Percentiles rank a stretch among this genome's conserved stretches.
Evolutionary conservation across 192 early-diverging fungal species (phyloP).

Genomic region (Coemansia reversa): DNA sequence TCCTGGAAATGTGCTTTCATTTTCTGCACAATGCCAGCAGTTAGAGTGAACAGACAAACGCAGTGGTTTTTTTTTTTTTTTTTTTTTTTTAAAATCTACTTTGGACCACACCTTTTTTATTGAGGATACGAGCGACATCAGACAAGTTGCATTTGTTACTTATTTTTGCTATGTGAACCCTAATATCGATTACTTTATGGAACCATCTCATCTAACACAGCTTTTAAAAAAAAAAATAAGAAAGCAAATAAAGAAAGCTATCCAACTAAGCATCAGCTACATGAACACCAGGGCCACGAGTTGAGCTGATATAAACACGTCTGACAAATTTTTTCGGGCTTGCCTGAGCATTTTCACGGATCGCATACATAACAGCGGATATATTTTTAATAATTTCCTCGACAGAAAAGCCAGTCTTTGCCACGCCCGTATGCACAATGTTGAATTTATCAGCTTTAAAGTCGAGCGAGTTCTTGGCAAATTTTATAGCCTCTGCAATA

Average conservation of each 20-base stretch:
- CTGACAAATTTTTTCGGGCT: conserved; percentile 55
- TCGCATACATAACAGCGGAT: conserved; percentile 59
- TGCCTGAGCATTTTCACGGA: conserved; percentile 58
- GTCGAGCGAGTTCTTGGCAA: conserved; percentile 68
- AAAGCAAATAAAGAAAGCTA: background rate
- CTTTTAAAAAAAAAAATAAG: background rate
- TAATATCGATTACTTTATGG: too few relatives aligned
- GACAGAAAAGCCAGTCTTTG: conserved; percentile 35
- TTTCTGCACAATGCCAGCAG: too few relatives aligned
- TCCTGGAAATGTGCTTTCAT: too few relatives aligned
- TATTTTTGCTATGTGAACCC: too few relatives aligned
- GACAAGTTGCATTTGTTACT: too few relatives aligned
- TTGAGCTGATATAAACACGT: conserved; percentile 65
- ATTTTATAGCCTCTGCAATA: conserved; percentile 62
- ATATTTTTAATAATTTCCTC: conserved; percentile 56
- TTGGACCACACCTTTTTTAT: too few relatives aligned
- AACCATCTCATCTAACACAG: background rate
- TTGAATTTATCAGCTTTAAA: conserved; percentile 73
- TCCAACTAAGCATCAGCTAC: conserved; percentile 52
- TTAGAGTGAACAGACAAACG: too few relatives aligned
- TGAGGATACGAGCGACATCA: too few relatives aligned
- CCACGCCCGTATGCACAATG: conserved; percentile 65
- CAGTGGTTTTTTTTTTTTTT: too few relatives aligned
- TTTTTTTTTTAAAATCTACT: too few relatives aligned
- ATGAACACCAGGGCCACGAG: conserved; percentile 67